Percentiles rank a stretch among this genome's conserved stretches.
These are phyloP conservation scores for Plasmodium cynomolgi DNA, from an alignment of 169 alveolate genomes.

Conservation along the genomic window DNA sequence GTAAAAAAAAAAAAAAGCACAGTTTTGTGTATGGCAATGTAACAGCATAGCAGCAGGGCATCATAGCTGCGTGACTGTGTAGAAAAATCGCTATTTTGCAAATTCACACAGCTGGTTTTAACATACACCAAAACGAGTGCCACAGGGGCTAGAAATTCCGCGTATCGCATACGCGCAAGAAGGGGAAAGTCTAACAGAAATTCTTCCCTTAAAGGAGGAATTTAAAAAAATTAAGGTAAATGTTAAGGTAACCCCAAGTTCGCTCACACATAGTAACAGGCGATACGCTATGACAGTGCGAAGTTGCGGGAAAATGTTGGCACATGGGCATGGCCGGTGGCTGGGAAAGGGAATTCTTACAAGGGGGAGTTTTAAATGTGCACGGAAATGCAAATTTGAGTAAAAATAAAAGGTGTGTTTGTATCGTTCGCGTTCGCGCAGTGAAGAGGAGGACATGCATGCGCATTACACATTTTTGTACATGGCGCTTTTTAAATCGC, in stretches of 20 bases:
- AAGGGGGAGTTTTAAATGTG: not conserved
- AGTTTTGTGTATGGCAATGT: not conserved
- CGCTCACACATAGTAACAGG: not conserved
- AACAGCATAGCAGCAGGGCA: not conserved
- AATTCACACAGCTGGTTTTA: not conserved
- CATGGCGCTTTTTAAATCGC: not conserved
- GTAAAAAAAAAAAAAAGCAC: not conserved
- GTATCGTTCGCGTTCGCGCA: not conserved
- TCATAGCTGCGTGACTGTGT: not conserved
- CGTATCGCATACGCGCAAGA: not conserved
- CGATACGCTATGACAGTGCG: not conserved
- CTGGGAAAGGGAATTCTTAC: not conserved
- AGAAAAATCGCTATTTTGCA: not conserved
- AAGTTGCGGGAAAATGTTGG: not conserved
- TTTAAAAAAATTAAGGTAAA: too few species aligned
- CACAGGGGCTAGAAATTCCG: not conserved
- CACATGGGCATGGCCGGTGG: not conserved
- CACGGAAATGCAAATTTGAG: not conserved
- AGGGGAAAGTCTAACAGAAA: not conserved
- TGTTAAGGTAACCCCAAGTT: not conserved
- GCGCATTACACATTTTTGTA: not conserved
- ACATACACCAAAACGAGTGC: not conserved
- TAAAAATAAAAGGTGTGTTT: not conserved
- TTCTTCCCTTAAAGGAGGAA: not conserved
- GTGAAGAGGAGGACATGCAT: not conserved